Percentiles rank a stretch among this genome's conserved stretches.
These are phyloP conservation scores for Fusarium cicatricum DNA, from an alignment of 2,329 filamentous ascomycete genomes.

Conservation along the genomic window DNA sequence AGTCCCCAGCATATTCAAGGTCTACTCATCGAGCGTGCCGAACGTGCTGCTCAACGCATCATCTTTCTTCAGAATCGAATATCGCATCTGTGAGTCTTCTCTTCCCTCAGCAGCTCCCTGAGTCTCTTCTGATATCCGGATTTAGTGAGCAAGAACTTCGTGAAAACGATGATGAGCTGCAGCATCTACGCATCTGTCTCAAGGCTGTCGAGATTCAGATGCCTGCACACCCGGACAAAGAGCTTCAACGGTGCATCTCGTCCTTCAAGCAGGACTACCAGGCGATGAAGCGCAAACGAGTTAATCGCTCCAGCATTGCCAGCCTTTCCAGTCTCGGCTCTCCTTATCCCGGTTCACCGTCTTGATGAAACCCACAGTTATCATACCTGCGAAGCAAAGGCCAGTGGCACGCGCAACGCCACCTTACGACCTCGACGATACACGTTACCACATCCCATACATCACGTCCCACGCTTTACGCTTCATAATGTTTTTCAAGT, in stretches of 20 bases:
- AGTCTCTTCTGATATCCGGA: slow-evolving; percentile 19
- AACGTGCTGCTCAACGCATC: slow-evolving; percentile 65
- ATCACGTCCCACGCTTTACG: slow-evolving; percentile 20
- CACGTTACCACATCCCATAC: slow-evolving; percentile 15
- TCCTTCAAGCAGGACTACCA: slow-evolving; percentile 69
- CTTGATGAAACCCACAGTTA: slow-evolving; percentile 20
- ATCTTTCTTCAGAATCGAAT: slow-evolving; percentile 67
- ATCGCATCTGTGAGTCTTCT: slow-evolving; percentile 60
- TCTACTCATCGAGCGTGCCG: slow-evolving; percentile 65
- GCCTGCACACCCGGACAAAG: slow-evolving; percentile 60
- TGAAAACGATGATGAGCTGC: slow-evolving; percentile 66
- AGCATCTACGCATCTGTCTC: slow-evolving; percentile 68
- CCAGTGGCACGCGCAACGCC: slow-evolving; percentile 24
- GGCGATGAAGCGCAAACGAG: slow-evolving; percentile 57
- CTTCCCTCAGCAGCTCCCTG: background rate
- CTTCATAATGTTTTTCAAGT: slow-evolving; percentile 26
- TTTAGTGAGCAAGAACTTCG: slow-evolving; percentile 63
- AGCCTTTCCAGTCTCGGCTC: slow-evolving; percentile 43
- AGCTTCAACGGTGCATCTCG: slow-evolving; percentile 66
- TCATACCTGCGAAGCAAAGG: slow-evolving; percentile 5
- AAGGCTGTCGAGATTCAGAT: slow-evolving; percentile 69
- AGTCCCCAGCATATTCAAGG: slow-evolving; percentile 65
- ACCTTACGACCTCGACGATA: slow-evolving; percentile 35
- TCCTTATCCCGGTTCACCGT: slow-evolving; percentile 38
- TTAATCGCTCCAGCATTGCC: slow-evolving; percentile 44